Evolutionary conservation across 805 yeast genomes (phyloP).

Genomic region (Candida coquimbonensis): DNA sequence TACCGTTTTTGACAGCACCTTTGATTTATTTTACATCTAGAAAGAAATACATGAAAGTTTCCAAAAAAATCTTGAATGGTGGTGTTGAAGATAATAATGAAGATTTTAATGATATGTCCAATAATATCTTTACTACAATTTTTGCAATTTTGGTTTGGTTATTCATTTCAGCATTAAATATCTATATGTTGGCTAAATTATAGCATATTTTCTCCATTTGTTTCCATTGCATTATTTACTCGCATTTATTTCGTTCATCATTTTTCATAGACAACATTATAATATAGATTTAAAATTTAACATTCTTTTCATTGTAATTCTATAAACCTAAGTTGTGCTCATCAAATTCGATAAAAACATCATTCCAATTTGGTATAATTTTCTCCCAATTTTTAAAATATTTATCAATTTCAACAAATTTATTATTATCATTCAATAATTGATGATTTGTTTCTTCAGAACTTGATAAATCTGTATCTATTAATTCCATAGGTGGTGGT

Average conservation of each 20-base stretch:
- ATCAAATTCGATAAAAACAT: conserved; percentile 10
- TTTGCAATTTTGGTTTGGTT: conserved; percentile 59
- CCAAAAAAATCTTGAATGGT: conserved; percentile 13
- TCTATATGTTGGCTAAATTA: conserved; percentile 48
- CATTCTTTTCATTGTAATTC: too few relatives aligned
- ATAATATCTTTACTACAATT: conserved; percentile 49
- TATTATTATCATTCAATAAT: background rate
- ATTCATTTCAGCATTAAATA: conserved; percentile 62
- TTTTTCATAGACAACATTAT: too few relatives aligned
- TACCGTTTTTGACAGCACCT: conserved; percentile 84
- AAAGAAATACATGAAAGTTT: conserved; percentile 60
- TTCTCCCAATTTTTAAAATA: conserved; percentile 13
- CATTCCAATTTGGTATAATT: conserved; percentile 15
- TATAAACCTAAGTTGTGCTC: background rate
- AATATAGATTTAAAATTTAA: too few relatives aligned
- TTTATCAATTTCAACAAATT: conserved; percentile 8
- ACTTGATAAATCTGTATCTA: background rate
- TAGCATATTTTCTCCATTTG: background rate
- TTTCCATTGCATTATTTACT: too few relatives aligned
- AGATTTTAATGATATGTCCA: conserved; percentile 43
- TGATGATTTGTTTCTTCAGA: too few relatives aligned
- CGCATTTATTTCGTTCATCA: too few relatives aligned
- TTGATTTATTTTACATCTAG: conserved; percentile 73
- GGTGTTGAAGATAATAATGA: conserved; percentile 7
- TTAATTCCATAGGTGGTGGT: background rate